Conservation (phyloP, 768 basidiomycete genomes). For the Baorangia bicolor region DNA sequence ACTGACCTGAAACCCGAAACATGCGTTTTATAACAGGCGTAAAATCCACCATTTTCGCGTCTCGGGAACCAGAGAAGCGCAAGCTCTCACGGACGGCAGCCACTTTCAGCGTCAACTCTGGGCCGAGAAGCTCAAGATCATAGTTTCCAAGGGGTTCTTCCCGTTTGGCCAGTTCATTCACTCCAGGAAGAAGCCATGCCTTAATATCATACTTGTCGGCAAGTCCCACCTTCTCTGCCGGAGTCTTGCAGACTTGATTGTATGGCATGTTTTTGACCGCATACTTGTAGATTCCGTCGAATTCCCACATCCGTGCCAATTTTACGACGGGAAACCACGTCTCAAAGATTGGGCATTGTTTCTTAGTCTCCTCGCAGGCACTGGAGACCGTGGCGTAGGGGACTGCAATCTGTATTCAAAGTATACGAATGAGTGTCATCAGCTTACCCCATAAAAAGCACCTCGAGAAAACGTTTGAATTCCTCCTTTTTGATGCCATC, state of each 20-base stretch:
- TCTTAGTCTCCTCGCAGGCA: not conserved
- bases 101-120: slow-evolving; percentile 19
- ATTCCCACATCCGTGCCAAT: slow-evolving; percentile 40
- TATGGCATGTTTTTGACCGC: slow-evolving; percentile 32
- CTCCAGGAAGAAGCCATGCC: slow-evolving; percentile 34
- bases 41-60: slow-evolving; percentile 12
- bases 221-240: slow-evolving; percentile 31
- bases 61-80: not conserved
- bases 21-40: slow-evolving; percentile 8
- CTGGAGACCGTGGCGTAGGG: not conserved
- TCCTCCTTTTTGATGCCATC: slow-evolving; percentile 23
- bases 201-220: slow-evolving; percentile 32
- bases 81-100: slow-evolving; percentile 24
- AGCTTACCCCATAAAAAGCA: slow-evolving; percentile 20
- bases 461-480: slow-evolving; percentile 26
- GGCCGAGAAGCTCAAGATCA: slow-evolving; percentile 16
- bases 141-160: slow-evolving; percentile 15
- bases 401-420: not conserved
- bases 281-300: slow-evolving; percentile 28
- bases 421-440: not conserved
- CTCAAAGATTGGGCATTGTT: slow-evolving; percentile 3
- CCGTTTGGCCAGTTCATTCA: slow-evolving; percentile 20
- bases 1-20: slow-evolving; percentile 9
- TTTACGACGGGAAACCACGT: slow-evolving; percentile 42
- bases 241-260: not conserved